phyloP scores from a whole-genome alignment of 1,139 yeast species.

The Nakaseomyces bracarensis region DNA sequence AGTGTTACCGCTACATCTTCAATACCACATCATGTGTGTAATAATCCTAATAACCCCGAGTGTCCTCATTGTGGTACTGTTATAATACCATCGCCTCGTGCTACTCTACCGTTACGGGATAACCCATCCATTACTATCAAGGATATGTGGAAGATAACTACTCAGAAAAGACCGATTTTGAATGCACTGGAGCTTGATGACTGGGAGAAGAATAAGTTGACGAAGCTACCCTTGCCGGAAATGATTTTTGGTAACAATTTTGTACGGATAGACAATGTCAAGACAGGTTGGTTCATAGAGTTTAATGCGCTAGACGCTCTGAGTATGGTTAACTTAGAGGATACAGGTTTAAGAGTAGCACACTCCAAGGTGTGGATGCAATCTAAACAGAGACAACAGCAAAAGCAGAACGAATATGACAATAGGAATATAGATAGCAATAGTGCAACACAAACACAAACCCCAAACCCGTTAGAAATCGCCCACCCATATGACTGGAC shows the following conservation, averaged over 20 bases:
- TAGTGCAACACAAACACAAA: too few species aligned
- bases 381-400: slow-evolving; percentile 42
- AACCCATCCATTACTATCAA: slow-evolving; percentile 57
- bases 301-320: slow-evolving; percentile 80
- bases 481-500: slow-evolving; percentile 96
- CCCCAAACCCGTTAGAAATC: slow-evolving; percentile 41
- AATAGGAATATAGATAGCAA: too few species aligned
- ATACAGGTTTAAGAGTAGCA: slow-evolving; percentile 55
- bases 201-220: slow-evolving; percentile 39
- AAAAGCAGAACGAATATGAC: too few species aligned
- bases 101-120: slow-evolving; percentile 53
- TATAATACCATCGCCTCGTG: slow-evolving; percentile 64
- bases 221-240: slow-evolving; percentile 82
- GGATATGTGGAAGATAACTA: slow-evolving; percentile 63
- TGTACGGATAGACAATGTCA: slow-evolving; percentile 43
- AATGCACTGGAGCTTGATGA: slow-evolving; percentile 66
- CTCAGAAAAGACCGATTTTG: slow-evolving; percentile 69
- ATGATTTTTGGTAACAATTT: slow-evolving; percentile 93
- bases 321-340: slow-evolving; percentile 50
- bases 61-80: slow-evolving; percentile 62
- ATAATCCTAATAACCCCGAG: slow-evolving; percentile 35
- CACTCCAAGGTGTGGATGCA: slow-evolving; percentile 86
- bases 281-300: slow-evolving; percentile 40
- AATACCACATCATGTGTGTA: slow-evolving; percentile 19
- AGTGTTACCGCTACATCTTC: slow-evolving; percentile 29